Base-by-base conservation (phyloP, 176 grass and related monocot species). In the Alloteropsis semialata region DNA sequence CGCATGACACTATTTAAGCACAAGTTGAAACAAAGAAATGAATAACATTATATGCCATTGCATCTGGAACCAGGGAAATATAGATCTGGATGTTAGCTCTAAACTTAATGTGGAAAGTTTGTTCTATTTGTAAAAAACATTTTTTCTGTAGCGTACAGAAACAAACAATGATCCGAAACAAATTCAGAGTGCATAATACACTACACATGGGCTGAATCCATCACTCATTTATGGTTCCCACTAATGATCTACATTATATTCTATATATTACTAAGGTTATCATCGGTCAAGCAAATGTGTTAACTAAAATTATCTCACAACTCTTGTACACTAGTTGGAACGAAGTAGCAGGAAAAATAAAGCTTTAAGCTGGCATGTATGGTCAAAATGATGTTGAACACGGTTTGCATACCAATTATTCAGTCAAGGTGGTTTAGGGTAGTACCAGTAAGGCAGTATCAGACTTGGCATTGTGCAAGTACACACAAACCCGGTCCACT, bases 41-140 rank as follows among this genome's bases (percentile, higher is more conserved):
- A 27, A 61, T 70, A 19, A 29, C 53, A 51, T 33, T 60, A 55
- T 57, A 77, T 77, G 59, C 4, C 46, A 57, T 56, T 36, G 7
- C 16, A 49, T 43, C 8, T 49, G 69, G 42, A 48, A 48, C 69
- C 27, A 50, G 27, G 5, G 22, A 72, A 16, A 27, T 44, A 6
- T 22, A 28, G 32, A 41, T 17, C 6, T n/a, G 37, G 2, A 12
- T 57, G 58, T 19, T 29, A 19, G 16, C 49, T 67, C 38, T 67
- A 81, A 87, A 81, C 21, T 72, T 46, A 32, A 46, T 66, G 33
- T 44, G 38, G 25, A 57, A 32, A 48, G 78, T 69, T 75, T 82
- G 50, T 24, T 71, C 60, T 75, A 69, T 71, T 46, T 69, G 13
- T 15, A 24, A 68, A 9, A 36, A 4, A 41, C 45, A 71, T 29